Percentiles rank a stretch among this genome's conserved stretches.
phyloP scores from a whole-genome alignment of 2,329 filamentous ascomycete genomes.

The Trichoderma afroharzianum region DNA sequence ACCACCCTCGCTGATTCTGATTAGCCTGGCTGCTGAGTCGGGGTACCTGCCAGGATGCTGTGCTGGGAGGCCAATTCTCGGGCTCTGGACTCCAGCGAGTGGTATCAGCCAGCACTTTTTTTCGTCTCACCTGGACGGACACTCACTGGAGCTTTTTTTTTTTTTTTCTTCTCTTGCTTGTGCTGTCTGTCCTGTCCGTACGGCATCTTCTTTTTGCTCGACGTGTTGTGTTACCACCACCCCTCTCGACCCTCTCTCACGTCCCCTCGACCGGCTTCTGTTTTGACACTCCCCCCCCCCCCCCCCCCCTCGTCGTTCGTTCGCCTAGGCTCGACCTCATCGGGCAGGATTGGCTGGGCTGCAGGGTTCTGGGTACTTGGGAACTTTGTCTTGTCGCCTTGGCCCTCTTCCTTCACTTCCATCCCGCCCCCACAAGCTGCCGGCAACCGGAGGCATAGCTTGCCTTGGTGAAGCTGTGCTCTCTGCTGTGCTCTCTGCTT shows the following conservation, averaged over 20 bases:
- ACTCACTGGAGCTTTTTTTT: not conserved
- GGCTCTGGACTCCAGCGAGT: not conserved
- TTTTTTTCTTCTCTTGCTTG: not conserved
- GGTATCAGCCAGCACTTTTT: not conserved
- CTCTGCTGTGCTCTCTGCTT: not conserved
- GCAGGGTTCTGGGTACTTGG: slow-evolving; percentile 14
- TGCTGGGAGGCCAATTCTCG: not conserved
- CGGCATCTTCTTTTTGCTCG: too few relatives aligned
- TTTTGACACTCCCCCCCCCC: not conserved
- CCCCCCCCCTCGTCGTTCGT: slow-evolving; percentile 6
- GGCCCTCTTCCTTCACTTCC: slow-evolving; percentile 10
- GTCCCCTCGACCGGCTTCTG: not conserved
- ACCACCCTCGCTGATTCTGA: slow-evolving; percentile 8
- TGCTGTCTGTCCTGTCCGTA: not conserved
- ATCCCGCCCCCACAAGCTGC: slow-evolving; percentile 17
- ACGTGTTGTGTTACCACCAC: not conserved
- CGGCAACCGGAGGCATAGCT: slow-evolving; percentile 15
- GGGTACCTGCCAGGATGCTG: slow-evolving; percentile 13
- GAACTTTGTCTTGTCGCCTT: slow-evolving; percentile 8
- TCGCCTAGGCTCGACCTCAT: slow-evolving; percentile 6
- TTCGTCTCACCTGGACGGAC: slow-evolving; percentile 4
- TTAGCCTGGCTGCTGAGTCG: slow-evolving; percentile 12
- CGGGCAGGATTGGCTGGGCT: slow-evolving; percentile 14
- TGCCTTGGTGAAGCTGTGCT: slow-evolving; percentile 8
- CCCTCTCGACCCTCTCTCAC: not conserved